phyloP scores from a whole-genome alignment of 192 early-diverging fungal species.

The Backusella parvicylindrica region DNA sequence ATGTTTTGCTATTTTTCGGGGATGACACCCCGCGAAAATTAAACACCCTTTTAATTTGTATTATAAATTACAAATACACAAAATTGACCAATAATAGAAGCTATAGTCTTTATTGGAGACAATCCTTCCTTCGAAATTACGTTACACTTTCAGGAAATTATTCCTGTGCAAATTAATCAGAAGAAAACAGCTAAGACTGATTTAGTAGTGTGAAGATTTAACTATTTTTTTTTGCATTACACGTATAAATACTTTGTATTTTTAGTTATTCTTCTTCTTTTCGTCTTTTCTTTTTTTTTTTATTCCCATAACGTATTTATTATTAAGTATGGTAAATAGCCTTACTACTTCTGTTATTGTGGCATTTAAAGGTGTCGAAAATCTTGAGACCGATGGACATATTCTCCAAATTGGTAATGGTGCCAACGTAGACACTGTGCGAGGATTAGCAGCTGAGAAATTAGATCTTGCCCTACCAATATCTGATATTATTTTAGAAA shows the following conservation, averaged over 20 bases:
- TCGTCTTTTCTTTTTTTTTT: neutral
- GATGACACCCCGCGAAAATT: neutral
- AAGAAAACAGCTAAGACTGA: neutral
- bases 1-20: neutral
- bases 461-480: neutral
- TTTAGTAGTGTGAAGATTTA: too few relatives aligned
- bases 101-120: neutral
- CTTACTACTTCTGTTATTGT: slow-evolving; percentile 19
- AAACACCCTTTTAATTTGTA: neutral
- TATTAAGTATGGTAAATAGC: neutral
- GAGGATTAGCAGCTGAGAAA: slow-evolving; percentile 20
- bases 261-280: neutral
- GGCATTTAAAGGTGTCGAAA: slow-evolving; percentile 8
- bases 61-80: neutral
- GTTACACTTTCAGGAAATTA: neutral
- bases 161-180: neutral
- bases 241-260: neutral
- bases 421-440: slow-evolving; percentile 15
- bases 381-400: slow-evolving; percentile 19
- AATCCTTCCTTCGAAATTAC: neutral
- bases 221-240: neutral
- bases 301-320: neutral
- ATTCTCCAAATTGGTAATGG: slow-evolving; percentile 16
- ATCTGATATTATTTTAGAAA: slow-evolving; percentile 12
- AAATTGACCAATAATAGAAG: neutral